phyloP scores from a whole-genome alignment of 495 filamentous ascomycete genomes.

The Aspergillus affinis region DNA sequence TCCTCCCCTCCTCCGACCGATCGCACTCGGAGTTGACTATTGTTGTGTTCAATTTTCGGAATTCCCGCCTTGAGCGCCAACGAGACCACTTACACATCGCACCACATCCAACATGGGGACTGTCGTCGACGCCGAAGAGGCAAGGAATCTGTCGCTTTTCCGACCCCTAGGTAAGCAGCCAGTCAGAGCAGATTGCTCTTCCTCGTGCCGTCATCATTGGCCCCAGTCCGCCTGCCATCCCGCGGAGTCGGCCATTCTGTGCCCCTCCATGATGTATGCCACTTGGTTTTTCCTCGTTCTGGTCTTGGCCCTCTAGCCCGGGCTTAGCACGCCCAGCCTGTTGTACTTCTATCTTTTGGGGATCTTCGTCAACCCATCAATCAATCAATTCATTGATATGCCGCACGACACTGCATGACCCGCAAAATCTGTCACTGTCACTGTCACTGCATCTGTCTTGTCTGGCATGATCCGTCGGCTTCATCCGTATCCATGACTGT shows the following conservation, averaged over 20 bases:
- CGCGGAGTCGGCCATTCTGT: slow-evolving; percentile 8
- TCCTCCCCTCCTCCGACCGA: background rate
- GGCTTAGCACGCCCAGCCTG: background rate
- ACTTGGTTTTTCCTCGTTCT: slow-evolving; percentile 12
- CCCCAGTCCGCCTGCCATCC: slow-evolving; percentile 14
- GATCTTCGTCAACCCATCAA: background rate
- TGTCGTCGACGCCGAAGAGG: slow-evolving; percentile 46
- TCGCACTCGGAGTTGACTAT: background rate
- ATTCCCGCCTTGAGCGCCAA: slow-evolving; percentile 19
- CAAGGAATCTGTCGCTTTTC: slow-evolving; percentile 48
- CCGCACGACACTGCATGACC: background rate
- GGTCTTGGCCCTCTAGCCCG: background rate
- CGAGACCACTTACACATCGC: slow-evolving; percentile 13
- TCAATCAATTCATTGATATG: slow-evolving; percentile 1
- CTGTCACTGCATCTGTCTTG: background rate
- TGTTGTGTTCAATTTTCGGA: background rate
- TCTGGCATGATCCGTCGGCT: slow-evolving; percentile 13
- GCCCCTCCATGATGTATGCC: slow-evolving; percentile 11
- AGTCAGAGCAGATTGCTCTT: slow-evolving; percentile 33
- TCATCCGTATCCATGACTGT: slow-evolving; percentile 6
- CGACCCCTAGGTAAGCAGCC: slow-evolving; percentile 49
- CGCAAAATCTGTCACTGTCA: background rate
- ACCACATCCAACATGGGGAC: slow-evolving; percentile 29
- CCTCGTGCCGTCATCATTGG: slow-evolving; percentile 48
- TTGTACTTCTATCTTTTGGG: slow-evolving; percentile 3